Conservation (phyloP, 2,329 filamentous ascomycete genomes). For the Pyrenochaeta sp. region DNA sequence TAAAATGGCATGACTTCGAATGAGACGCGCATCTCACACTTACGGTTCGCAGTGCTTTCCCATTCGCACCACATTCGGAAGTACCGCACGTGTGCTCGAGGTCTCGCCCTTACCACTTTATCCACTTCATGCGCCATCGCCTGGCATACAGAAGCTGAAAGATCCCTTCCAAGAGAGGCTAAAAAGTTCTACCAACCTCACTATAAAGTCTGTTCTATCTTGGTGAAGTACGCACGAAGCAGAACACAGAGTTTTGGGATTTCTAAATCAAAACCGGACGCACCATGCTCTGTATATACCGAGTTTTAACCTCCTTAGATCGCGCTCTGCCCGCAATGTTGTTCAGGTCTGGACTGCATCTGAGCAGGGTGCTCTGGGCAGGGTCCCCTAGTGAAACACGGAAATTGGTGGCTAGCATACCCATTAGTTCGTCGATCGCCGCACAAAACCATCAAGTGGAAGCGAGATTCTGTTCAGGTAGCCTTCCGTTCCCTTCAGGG, state of each 20-base stretch:
- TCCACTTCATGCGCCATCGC: not conserved
- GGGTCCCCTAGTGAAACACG: not conserved
- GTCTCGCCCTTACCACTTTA: too few relatives aligned
- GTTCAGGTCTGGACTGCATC: not conserved
- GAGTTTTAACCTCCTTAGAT: too few relatives aligned
- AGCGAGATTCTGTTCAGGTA: slow-evolving; percentile 1
- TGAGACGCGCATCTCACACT: not conserved
- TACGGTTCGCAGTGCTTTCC: not conserved
- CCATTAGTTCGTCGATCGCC: not conserved
- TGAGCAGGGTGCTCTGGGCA: not conserved
- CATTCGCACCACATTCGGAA: not conserved
- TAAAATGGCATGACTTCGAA: not conserved
- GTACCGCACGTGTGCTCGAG: not conserved
- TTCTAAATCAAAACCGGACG: too few relatives aligned
- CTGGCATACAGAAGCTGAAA: not conserved
- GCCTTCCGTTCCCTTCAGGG: slow-evolving; percentile 4
- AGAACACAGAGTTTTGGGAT: too few relatives aligned
- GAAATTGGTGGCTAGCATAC: not conserved
- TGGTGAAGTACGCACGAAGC: too few relatives aligned
- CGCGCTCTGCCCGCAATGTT: too few relatives aligned
- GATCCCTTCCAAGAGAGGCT: not conserved
- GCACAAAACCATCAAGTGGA: not conserved
- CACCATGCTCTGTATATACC: too few relatives aligned
- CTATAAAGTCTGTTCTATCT: too few relatives aligned
- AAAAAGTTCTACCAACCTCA: too few relatives aligned